A percentile compares a stretch with the other conserved stretches of the same genome.
phyloP scores from a whole-genome alignment of 768 basidiomycete genomes.

The Xerocomus spinulosus region DNA sequence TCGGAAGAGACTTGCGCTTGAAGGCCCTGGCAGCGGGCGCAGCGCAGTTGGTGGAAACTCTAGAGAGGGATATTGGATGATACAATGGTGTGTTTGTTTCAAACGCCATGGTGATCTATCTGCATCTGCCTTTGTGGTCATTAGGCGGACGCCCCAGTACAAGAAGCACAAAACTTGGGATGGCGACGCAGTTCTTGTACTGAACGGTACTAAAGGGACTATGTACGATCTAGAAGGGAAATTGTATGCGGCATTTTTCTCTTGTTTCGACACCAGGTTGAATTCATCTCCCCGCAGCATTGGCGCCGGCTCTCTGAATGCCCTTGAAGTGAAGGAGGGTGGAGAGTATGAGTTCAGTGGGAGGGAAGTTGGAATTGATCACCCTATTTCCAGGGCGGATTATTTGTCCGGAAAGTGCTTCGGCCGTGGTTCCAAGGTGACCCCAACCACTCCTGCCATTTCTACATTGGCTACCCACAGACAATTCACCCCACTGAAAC shows the following conservation, averaged over 20 bases:
- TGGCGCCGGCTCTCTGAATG: constrained; percentile 44
- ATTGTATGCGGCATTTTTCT: constrained; percentile 40
- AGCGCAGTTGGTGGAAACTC: constrained; percentile 6
- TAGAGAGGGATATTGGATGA: constrained; percentile 61
- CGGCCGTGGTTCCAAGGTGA: constrained; percentile 31
- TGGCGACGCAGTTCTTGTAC: constrained; percentile 66
- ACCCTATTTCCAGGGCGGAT: constrained; percentile 47
- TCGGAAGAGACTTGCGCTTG: constrained; percentile 29
- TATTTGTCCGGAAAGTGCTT: constrained; percentile 67
- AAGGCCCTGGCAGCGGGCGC: constrained; percentile 12
- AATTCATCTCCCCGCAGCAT: constrained; percentile 37
- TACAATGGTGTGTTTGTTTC: constrained; percentile 56
- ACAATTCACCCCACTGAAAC: constrained; percentile 31
- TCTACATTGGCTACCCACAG: constrained; percentile 30
- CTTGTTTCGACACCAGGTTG: not conserved
- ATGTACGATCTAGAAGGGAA: constrained; percentile 63
- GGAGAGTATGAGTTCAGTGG: constrained; percentile 40
- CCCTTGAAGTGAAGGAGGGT: constrained; percentile 35
- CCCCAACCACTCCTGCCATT: constrained; percentile 11
- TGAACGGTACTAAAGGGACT: constrained; percentile 41
- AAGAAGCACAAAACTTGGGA: constrained; percentile 93
- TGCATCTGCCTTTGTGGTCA: not conserved
- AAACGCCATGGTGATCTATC: not conserved
- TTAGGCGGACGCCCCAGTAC: constrained; percentile 62
- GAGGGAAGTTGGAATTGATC: constrained; percentile 66